These are phyloP conservation scores for Agrocybe praecox DNA, from an alignment of 768 basidiomycete species.

Conservation along the genomic window DNA sequence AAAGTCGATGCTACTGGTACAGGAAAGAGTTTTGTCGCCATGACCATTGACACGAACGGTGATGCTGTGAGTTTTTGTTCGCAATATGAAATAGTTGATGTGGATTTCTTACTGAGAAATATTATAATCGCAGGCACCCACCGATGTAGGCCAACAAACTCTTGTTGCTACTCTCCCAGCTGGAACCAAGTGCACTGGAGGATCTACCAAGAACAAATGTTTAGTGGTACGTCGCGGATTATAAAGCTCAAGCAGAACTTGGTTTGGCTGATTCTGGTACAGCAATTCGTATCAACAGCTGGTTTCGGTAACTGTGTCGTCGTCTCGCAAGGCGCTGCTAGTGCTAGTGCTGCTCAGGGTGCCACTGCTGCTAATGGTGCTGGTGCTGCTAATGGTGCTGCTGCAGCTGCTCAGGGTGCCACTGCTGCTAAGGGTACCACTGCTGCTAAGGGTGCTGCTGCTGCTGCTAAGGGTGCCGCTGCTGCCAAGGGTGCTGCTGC, in stretches of 20 bases:
- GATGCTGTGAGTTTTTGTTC: constrained; percentile 36
- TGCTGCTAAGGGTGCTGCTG: constrained; percentile 18
- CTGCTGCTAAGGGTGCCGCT: constrained; percentile 10
- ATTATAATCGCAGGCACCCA: constrained; percentile 41
- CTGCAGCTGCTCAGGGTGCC: constrained; percentile 11
- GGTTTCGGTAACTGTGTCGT: constrained; percentile 60
- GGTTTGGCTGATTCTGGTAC: background rate
- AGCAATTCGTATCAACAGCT: constrained; percentile 48
- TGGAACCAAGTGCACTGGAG: constrained; percentile 54
- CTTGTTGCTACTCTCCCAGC: constrained; percentile 48
- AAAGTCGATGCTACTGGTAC: constrained; percentile 48
- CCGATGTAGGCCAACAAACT: constrained; percentile 34
- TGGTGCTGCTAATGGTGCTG: constrained; percentile 21
- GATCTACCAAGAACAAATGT: constrained; percentile 44
- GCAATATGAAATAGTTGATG: background rate
- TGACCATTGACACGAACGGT: constrained; percentile 47
- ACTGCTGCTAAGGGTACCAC: constrained; percentile 16
- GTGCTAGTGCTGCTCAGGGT: constrained; percentile 12
- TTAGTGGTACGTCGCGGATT: constrained; percentile 38
- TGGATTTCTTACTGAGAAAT: background rate
- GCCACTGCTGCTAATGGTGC: constrained; percentile 12
- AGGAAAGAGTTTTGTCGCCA: constrained; percentile 37
- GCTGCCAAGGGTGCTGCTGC: constrained; percentile 19
- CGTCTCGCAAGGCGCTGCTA: constrained; percentile 37
- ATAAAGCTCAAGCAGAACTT: background rate